A percentile compares a stretch with the other conserved stretches of the same genome.
Evolutionary conservation across 2,329 filamentous ascomycete species (phyloP).

Genomic region (Elsinoe necatrix): DNA sequence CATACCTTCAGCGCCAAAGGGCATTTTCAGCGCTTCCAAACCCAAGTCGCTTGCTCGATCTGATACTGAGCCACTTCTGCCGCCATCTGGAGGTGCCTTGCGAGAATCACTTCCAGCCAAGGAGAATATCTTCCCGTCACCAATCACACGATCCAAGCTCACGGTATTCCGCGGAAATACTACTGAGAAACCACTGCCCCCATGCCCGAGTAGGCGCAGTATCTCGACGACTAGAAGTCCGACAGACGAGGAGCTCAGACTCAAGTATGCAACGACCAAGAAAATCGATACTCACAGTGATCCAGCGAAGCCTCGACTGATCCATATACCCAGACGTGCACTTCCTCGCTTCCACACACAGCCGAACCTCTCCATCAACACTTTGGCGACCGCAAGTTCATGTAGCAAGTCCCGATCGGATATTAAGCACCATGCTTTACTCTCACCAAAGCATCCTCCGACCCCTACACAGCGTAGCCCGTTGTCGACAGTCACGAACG

Average conservation of each 20-base stretch:
- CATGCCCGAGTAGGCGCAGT: slow-evolving; percentile 23
- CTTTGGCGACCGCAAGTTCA: not conserved
- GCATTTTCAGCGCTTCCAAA: slow-evolving; percentile 12
- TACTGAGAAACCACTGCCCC: slow-evolving; percentile 27
- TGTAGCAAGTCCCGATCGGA: not conserved
- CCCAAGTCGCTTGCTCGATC: slow-evolving; percentile 23
- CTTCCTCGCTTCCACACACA: not conserved
- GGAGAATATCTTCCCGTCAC: slow-evolving; percentile 8
- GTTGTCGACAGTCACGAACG: not conserved
- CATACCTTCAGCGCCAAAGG: slow-evolving; percentile 17
- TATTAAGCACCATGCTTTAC: slow-evolving; percentile 9
- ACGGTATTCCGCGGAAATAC: not conserved
- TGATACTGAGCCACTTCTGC: slow-evolving; percentile 29
- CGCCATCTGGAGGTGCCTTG: not conserved
- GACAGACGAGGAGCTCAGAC: not conserved
- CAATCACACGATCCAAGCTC: not conserved
- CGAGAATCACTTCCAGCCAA: slow-evolving; percentile 19
- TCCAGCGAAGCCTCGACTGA: slow-evolving; percentile 25
- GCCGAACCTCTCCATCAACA: not conserved
- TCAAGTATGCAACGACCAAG: slow-evolving; percentile 25
- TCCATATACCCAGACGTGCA: slow-evolving; percentile 19
- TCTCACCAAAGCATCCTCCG: slow-evolving; percentile 7
- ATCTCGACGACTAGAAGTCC: slow-evolving; percentile 16
- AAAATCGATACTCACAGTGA: slow-evolving; percentile 26
- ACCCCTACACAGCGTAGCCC: slow-evolving; percentile 4